These are phyloP conservation scores for Schizophyllum commune DNA, from an alignment of 1,284 basidiomycete species.

Conservation along the genomic window DNA sequence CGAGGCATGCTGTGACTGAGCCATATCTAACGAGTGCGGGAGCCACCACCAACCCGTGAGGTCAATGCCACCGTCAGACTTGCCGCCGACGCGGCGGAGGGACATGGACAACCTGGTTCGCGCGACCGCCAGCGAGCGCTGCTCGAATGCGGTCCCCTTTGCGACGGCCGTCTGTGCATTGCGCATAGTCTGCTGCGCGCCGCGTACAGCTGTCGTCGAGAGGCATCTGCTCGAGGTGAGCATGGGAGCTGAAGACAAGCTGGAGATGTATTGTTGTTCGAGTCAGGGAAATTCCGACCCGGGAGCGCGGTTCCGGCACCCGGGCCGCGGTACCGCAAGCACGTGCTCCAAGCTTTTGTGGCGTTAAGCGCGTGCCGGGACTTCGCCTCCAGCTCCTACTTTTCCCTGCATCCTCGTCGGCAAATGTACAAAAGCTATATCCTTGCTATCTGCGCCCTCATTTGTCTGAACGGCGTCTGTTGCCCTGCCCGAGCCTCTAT, in stretches of 20 bases:
- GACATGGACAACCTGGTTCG: constrained; percentile 71
- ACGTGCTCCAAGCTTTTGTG: no score
- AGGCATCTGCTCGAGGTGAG: background rate
- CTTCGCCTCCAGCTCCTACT: no score
- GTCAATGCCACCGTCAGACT: constrained; percentile 81
- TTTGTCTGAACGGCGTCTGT: no score
- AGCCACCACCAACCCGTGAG: constrained; percentile 92
- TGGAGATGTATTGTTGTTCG: background rate
- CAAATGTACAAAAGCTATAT: no score
- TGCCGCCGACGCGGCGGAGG: constrained; percentile 71
- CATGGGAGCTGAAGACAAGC: background rate
- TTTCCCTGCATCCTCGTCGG: no score
- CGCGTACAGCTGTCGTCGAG: background rate
- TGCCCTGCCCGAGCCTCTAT: no score
- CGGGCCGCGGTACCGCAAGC: no score
- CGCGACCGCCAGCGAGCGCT: constrained; percentile 56
- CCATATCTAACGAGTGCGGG: constrained; percentile 26
- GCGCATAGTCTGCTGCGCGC: no score
- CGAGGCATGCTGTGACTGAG: background rate
- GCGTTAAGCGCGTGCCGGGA: no score
- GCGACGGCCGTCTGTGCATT: background rate
- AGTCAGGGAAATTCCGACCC: no score
- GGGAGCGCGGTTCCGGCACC: no score
- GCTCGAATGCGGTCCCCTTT: constrained; percentile 72
- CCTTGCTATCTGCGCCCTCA: no score